Conservation (phyloP, 306 rosid genomes). For the Mimosa bimucronata region DNA sequence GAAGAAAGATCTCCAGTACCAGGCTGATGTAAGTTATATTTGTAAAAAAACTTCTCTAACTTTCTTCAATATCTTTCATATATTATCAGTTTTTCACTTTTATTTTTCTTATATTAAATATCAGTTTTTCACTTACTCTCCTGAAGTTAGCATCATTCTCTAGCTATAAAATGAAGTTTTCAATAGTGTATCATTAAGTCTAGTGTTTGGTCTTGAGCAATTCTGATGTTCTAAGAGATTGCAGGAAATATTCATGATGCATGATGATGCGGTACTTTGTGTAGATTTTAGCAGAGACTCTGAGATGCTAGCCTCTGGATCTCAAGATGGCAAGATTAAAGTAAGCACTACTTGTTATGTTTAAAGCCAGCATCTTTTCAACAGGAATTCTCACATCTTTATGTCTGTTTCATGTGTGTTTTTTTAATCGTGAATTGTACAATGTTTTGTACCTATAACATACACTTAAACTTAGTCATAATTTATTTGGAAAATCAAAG, state of each 20-base stretch:
- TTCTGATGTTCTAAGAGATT: constrained; percentile 45
- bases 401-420: constrained; percentile 7
- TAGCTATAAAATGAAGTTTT: constrained; percentile 28
- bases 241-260: constrained; percentile 99
- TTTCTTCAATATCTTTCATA: not conserved
- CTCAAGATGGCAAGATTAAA: constrained; percentile 97
- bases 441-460: not conserved
- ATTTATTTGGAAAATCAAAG: not conserved
- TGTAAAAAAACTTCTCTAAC: not conserved
- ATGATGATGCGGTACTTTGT: constrained; percentile 93
- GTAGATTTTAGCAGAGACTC: constrained; percentile 97
- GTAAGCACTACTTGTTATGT: constrained; percentile 54
- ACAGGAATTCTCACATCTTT: constrained; percentile 18
- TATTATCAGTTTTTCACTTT: not conserved
- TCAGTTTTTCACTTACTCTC: no score
- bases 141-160: not conserved
- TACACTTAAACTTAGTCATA: not conserved
- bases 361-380: constrained; percentile 13
- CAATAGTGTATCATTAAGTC: constrained; percentile 2
- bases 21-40: constrained; percentile 87
- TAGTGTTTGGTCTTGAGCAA: constrained; percentile 15
- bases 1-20: constrained; percentile 99
- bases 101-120: no score
- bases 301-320: constrained; percentile 96
- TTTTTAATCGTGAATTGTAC: not conserved